A percentile compares a stretch with the other conserved stretches of the same genome.
These are phyloP conservation scores for Solanum sejunctum DNA, from an alignment of 257 asterid genomes.

Conservation along the genomic window DNA sequence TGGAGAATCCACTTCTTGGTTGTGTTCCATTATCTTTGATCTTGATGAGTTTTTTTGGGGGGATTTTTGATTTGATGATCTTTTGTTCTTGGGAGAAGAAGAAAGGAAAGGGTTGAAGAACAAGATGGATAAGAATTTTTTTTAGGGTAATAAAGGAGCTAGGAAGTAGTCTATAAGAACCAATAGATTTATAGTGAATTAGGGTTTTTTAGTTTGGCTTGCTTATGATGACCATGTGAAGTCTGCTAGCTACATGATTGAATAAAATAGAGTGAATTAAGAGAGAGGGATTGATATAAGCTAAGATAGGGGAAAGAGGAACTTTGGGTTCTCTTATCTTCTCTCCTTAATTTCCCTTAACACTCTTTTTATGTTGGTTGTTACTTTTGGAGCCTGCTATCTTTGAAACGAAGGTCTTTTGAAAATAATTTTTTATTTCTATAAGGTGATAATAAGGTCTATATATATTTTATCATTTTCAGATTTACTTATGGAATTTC, in stretches of 20 bases:
- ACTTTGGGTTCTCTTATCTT: not conserved
- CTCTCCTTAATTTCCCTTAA: not conserved
- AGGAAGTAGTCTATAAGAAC: not conserved
- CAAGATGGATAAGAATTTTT: not conserved
- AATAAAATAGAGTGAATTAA: not conserved
- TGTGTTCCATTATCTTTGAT: conserved; percentile 31
- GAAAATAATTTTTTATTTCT: too few species aligned
- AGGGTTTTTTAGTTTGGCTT: not conserved
- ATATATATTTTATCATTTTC: too few species aligned
- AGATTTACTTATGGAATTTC: too few species aligned
- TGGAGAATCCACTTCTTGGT: conserved; percentile 35
- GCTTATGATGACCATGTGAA: not conserved
- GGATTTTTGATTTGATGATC: not conserved
- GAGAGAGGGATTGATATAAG: not conserved
- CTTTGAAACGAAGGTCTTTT: too few species aligned
- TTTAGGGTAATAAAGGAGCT: not conserved
- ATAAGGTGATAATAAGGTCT: too few species aligned
- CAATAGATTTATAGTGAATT: not conserved
- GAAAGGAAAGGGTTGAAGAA: not conserved
- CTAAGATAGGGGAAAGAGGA: not conserved
- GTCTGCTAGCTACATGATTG: not conserved
- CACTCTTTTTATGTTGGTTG: not conserved
- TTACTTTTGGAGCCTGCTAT: not conserved
- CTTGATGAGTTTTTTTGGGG: not conserved
- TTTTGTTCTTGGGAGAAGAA: not conserved